phyloP scores from a whole-genome alignment of 352 stramenopile species.

The Globisporangium apiculatum region DNA sequence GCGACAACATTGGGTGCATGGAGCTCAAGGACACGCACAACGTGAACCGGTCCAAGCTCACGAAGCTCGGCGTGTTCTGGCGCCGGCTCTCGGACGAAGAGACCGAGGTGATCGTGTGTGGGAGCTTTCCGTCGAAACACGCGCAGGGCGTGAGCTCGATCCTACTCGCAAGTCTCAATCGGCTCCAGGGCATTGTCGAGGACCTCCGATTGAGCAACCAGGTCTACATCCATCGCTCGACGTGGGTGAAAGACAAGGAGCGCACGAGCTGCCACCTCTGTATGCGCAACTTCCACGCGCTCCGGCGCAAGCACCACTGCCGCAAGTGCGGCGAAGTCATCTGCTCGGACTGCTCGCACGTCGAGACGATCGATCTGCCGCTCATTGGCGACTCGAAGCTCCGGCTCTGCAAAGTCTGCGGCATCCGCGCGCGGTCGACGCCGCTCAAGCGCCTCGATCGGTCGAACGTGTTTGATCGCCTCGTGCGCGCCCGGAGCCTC shows the following conservation, averaged over 20 bases:
- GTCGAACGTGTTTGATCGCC: conserved; percentile 58
- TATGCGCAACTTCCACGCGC: conserved; percentile 69
- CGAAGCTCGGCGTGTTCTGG: conserved; percentile 73
- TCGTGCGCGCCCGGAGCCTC: conserved; percentile 46
- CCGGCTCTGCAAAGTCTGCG: conserved; percentile 77
- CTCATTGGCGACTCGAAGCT: conserved; percentile 77
- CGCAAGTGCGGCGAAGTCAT: conserved; percentile 76
- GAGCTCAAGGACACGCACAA: conserved; percentile 67
- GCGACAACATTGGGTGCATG: conserved; percentile 73
- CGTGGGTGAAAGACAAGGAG: conserved; percentile 73
- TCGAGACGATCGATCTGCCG: conserved; percentile 61
- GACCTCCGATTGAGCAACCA: conserved; percentile 70
- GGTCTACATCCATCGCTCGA: conserved; percentile 64
- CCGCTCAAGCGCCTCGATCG: conserved; percentile 50
- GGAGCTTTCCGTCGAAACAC: conserved; percentile 69
- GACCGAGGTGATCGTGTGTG: conserved; percentile 74
- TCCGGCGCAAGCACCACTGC: conserved; percentile 77
- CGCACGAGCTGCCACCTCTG: conserved; percentile 64
- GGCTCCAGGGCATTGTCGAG: conserved; percentile 59
- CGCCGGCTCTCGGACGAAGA: conserved; percentile 55
- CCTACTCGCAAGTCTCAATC: conserved; percentile 41
- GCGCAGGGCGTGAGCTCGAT: conserved; percentile 45
- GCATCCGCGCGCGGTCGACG: conserved; percentile 62
- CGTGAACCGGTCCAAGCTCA: conserved; percentile 43
- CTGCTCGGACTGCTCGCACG: conserved; percentile 71